Base-by-base conservation (phyloP, 2,329 filamentous ascomycete genomes). In the Trichoderma atroviride region DNA sequence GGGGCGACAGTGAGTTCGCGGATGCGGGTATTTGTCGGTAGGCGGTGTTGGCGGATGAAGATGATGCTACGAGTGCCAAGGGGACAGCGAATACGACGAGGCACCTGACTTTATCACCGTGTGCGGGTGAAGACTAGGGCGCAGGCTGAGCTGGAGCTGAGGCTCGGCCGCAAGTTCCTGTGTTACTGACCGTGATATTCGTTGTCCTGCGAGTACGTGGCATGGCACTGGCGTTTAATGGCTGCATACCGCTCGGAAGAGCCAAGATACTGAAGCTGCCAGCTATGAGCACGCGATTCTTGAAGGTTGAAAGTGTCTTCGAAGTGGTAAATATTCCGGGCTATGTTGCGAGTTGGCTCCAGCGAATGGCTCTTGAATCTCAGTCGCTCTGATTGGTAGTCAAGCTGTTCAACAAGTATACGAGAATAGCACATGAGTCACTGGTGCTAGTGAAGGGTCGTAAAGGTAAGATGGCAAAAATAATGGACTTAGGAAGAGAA, bases 191-290 rank as follows among this genome's bases (percentile, higher is more conserved):
- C 37, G 55, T 59, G 63, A n/a, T 37, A 35, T 58, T 50, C 22
- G 29, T 59, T 52, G 63, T 59, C n/a, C 55, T 67, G 52, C 63
- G 55, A 52, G 40, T 67, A 67, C 55, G 63, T 59, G 55, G 55
- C 63, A 35, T 37, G 40, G n/a, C 9, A 22, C 16, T 16, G 31
- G 22, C 37, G 37, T 62, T 69, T 37, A 27, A 57, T 63, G 57
- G 60, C 37, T 35, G 19, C 22, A 14, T 59, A 40, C 4, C 37
- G 52, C 19, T 24, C n/a, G 22, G 14, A n/a, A 58, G 24, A 56
- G 52, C 60, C 50, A 65, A 69, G 22, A n/a, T 33, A 19, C 7
- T 29, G 37, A 11, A 35, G 3, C n/a, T 47, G 27, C n/a, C 43
- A 33, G 47, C 37, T 43, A 33, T 16, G 27, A 40, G 62, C 33